Evolutionary conservation across 352 stramenopile genomes (phyloP).

Genomic region (Blastocystis sp.): DNA sequence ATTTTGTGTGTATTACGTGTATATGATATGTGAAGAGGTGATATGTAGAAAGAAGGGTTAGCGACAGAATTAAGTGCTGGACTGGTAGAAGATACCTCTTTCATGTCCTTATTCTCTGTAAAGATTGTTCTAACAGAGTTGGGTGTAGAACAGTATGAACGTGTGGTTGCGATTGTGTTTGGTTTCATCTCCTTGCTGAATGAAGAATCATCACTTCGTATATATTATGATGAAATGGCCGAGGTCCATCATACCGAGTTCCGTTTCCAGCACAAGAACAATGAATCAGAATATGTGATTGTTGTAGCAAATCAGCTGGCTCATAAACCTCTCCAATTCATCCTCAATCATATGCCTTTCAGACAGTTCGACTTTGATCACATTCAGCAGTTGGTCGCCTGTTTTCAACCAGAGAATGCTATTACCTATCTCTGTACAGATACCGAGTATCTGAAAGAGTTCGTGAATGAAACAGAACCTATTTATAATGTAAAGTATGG

Average conservation of each 20-base stretch:
- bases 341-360: slow-evolving; percentile 32
- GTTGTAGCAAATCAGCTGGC: not conserved
- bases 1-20: slow-evolving; percentile 38
- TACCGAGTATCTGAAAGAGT: not conserved
- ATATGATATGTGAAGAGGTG: not conserved
- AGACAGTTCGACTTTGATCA: not conserved
- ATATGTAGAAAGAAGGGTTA: slow-evolving; percentile 14
- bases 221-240: not conserved
- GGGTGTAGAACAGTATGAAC: not conserved
- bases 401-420: not conserved
- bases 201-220: not conserved
- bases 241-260: slow-evolving; percentile 7
- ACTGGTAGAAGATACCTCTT: not conserved
- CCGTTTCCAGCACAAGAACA: slow-evolving; percentile 36
- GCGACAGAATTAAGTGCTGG: not conserved
- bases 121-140: slow-evolving; percentile 25
- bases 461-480: not conserved
- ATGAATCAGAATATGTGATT: not conserved
- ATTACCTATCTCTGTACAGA: slow-evolving; percentile 1
- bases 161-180: not conserved
- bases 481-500: not conserved
- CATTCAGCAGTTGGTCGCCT: not conserved
- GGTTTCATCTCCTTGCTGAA: not conserved
- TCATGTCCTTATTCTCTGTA: slow-evolving; percentile 9
- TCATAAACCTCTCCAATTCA: not conserved